Evolutionary conservation across 495 filamentous ascomycete species (phyloP).

Genomic region (Trichocladium antarcticum): DNA sequence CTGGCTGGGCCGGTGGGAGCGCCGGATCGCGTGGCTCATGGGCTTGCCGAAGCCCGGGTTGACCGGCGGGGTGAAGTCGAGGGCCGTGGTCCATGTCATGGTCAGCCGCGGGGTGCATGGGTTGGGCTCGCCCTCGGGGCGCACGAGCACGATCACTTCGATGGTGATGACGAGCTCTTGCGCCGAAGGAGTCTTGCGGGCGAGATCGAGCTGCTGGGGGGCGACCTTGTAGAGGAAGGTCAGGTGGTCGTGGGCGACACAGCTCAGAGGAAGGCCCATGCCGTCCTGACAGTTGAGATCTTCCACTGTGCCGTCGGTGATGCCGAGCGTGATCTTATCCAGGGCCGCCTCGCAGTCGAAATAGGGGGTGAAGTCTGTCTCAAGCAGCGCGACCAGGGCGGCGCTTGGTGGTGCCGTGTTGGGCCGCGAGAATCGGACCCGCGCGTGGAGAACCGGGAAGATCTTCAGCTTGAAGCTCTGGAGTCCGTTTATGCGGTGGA

Average conservation of each 20-base stretch:
- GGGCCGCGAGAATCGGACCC: constrained; percentile 67
- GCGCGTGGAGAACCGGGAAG: constrained; percentile 71
- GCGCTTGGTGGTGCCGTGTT: constrained; percentile 52
- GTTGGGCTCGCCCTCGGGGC: constrained; percentile 26
- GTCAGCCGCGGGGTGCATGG: constrained; percentile 59
- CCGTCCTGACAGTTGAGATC: constrained; percentile 48
- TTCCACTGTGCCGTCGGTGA: constrained; percentile 58
- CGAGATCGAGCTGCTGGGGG: constrained; percentile 50
- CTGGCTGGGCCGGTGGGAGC: constrained; percentile 53
- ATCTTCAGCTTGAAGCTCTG: constrained; percentile 58
- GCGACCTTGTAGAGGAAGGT: constrained; percentile 73
- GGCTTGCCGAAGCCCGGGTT: constrained; percentile 45
- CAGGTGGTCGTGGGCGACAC: constrained; percentile 70
- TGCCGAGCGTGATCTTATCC: constrained; percentile 50
- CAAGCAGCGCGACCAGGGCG: constrained; percentile 69
- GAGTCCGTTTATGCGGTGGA: constrained; percentile 51
- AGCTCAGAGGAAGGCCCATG: constrained; percentile 52
- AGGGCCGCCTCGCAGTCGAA: constrained; percentile 61
- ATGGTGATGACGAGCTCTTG: constrained; percentile 48
- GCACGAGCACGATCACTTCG: constrained; percentile 52
- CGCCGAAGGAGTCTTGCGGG: constrained; percentile 40
- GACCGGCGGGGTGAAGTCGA: constrained; percentile 69
- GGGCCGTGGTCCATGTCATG: constrained; percentile 70
- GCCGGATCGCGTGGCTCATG: constrained; percentile 47
- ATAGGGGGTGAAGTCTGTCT: constrained; percentile 80